These are phyloP conservation scores for Fusarium sp. DNA, from an alignment of 2,329 filamentous ascomycete genomes.

Conservation along the genomic window DNA sequence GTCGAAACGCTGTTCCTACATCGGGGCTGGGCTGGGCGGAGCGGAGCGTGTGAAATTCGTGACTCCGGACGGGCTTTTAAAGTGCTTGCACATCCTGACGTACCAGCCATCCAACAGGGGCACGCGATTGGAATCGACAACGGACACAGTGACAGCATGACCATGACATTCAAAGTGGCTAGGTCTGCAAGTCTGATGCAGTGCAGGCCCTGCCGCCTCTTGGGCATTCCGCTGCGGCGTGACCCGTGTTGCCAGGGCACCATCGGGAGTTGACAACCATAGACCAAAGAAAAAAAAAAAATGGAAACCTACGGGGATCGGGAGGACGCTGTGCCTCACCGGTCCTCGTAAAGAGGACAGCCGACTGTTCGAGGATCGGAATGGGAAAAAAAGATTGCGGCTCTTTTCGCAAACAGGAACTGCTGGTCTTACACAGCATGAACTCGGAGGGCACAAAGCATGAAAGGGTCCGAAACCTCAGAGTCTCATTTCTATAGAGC, in stretches of 20 bases:
- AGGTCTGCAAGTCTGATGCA: constrained; percentile 37
- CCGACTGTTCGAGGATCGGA: background rate
- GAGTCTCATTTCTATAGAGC: constrained; percentile 31
- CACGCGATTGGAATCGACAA: constrained; percentile 23
- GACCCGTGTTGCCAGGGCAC: constrained; percentile 24
- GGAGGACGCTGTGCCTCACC: background rate
- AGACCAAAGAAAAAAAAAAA: constrained; percentile 8
- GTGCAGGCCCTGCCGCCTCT: constrained; percentile 25
- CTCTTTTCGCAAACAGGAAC: constrained; percentile 21
- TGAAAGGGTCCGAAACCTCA: constrained; percentile 31
- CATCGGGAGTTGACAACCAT: constrained; percentile 18
- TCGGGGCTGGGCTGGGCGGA: constrained; percentile 16
- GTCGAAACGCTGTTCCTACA: constrained; percentile 4
- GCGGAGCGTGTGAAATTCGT: constrained; percentile 14
- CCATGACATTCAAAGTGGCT: constrained; percentile 1
- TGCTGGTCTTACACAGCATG: constrained; percentile 2
- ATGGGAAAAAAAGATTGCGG: constrained; percentile 10
- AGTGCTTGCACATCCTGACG: constrained; percentile 42
- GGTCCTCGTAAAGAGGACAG: constrained; percentile 3
- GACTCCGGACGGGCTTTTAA: constrained; percentile 25
- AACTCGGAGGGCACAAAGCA: constrained; percentile 8
- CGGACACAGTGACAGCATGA: constrained; percentile 26
- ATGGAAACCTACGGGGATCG: constrained; percentile 14
- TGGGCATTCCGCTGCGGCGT: constrained; percentile 20
- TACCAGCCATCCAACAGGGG: constrained; percentile 11